phyloP scores from a whole-genome alignment of 345 rosid species.

The Salix viminalis region DNA sequence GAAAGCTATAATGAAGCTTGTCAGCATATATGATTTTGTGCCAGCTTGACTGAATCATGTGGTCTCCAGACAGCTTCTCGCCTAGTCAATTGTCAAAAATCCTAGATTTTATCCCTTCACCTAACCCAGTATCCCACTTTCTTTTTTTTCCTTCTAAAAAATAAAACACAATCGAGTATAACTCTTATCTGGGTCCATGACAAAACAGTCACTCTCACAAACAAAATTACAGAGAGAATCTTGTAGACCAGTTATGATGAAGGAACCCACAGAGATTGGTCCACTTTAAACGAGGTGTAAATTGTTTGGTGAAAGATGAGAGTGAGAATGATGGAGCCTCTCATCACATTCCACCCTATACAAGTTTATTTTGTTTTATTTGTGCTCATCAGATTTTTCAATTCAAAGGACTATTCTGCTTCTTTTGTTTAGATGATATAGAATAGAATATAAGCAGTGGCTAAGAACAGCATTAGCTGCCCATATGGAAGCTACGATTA shows the following conservation, averaged over 20 bases:
- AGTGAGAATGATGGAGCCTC: slow-evolving; percentile 32
- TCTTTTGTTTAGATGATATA: neutral
- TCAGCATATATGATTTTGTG: neutral
- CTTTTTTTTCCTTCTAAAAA: neutral
- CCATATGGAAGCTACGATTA: slow-evolving; percentile 17
- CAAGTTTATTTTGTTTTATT: neutral
- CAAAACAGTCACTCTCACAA: slow-evolving; percentile 41
- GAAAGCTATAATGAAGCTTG: neutral
- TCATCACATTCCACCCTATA: slow-evolving; percentile 15
- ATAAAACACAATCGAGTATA: slow-evolving; percentile 23
- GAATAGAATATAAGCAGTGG: slow-evolving; percentile 19
- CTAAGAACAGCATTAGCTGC: slow-evolving; percentile 4
- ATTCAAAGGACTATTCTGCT: neutral
- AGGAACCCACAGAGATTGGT: slow-evolving; percentile 33
- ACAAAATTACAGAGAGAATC: slow-evolving; percentile 60
- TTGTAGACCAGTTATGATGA: slow-evolving; percentile 31
- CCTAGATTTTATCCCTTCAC: slow-evolving; percentile 25
- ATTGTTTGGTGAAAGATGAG: slow-evolving; percentile 26
- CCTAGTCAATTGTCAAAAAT: slow-evolving; percentile 23
- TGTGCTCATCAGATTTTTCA: slow-evolving; percentile 6
- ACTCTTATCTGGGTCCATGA: slow-evolving; percentile 26
- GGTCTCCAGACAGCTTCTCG: slow-evolving; percentile 24
- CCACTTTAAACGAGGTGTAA: slow-evolving; percentile 15
- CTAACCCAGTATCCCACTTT: slow-evolving; percentile 41
- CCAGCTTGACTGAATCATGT: slow-evolving; percentile 22